These are phyloP conservation scores for Globisporangium recalcitrans DNA, from an alignment of 352 stramenopile species.

Conservation along the genomic window DNA sequence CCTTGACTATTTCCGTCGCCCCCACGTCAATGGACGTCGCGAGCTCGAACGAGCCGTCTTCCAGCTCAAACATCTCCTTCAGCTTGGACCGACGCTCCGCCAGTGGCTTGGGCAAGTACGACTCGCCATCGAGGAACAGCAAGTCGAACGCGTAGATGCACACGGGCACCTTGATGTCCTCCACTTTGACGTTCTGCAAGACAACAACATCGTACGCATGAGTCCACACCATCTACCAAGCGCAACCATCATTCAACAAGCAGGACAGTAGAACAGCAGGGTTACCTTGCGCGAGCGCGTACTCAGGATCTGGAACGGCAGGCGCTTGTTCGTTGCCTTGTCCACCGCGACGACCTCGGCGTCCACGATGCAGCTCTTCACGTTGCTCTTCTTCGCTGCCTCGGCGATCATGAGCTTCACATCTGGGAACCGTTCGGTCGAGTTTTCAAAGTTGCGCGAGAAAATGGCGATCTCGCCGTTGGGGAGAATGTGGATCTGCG, in stretches of 20 bases:
- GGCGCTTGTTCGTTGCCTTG: conserved; percentile 91
- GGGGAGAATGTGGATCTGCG: conserved; percentile 91
- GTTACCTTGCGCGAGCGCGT: conserved; percentile 93
- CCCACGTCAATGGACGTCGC: conserved; percentile 88
- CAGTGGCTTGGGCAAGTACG: conserved; percentile 89
- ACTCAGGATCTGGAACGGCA: conserved; percentile 98
- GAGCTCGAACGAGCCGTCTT: conserved; percentile 93
- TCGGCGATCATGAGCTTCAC: conserved; percentile 72
- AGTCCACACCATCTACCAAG: neutral
- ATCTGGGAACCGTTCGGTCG: conserved; percentile 95
- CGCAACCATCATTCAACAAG: neutral
- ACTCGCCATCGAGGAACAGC: conserved; percentile 97
- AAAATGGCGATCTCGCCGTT: conserved; percentile 95
- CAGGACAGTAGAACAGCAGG: neutral
- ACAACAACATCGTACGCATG: neutral
- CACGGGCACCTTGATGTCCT: conserved; percentile 89
- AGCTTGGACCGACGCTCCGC: conserved; percentile 90
- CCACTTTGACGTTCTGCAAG: conserved; percentile 61
- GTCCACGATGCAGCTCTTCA: conserved; percentile 94
- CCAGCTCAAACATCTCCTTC: conserved; percentile 88
- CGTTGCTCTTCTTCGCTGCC: conserved; percentile 40
- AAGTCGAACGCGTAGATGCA: conserved; percentile 98
- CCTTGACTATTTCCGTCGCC: conserved; percentile 78
- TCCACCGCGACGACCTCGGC: conserved; percentile 99
- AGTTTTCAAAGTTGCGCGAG: conserved; percentile 98